These are phyloP conservation scores for Pestalotiopsis sp. DNA, from an alignment of 2,329 filamentous ascomycete genomes.

Conservation along the genomic window DNA sequence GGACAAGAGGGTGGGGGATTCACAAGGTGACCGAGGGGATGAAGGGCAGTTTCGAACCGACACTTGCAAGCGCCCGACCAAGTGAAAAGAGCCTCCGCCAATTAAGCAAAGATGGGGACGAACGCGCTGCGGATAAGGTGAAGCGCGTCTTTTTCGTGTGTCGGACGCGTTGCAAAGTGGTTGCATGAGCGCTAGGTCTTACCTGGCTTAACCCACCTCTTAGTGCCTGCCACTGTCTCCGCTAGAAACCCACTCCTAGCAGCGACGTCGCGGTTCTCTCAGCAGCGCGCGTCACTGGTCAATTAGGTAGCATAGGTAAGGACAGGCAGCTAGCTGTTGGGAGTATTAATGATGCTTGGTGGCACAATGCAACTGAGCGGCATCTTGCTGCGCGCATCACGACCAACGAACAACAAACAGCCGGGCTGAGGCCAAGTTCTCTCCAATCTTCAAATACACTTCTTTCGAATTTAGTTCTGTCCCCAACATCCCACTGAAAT, in stretches of 20 bases:
- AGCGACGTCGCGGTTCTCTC: neutral
- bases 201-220: neutral
- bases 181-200: neutral
- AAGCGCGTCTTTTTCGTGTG: conserved; percentile 8
- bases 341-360: neutral
- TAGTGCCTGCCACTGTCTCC: neutral
- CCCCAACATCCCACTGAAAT: too few species aligned
- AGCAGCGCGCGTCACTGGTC: neutral
- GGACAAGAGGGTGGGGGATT: neutral
- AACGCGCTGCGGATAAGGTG: neutral
- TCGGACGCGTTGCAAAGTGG: conserved; percentile 3
- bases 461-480: too few species aligned
- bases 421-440: too few species aligned
- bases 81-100: conserved; percentile 1
- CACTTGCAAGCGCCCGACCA: conserved; percentile 1
- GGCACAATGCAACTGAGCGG: neutral
- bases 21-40: neutral
- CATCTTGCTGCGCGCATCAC: too few species aligned
- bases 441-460: too few species aligned
- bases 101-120: conserved; percentile 4
- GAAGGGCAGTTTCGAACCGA: neutral
- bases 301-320: neutral
- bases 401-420: too few species aligned
- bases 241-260: neutral
- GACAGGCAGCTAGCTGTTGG: neutral